Percentiles rank a stretch among this genome's conserved stretches.
phyloP scores from a whole-genome alignment of 1,284 basidiomycete species.

The Meira nashicola region DNA sequence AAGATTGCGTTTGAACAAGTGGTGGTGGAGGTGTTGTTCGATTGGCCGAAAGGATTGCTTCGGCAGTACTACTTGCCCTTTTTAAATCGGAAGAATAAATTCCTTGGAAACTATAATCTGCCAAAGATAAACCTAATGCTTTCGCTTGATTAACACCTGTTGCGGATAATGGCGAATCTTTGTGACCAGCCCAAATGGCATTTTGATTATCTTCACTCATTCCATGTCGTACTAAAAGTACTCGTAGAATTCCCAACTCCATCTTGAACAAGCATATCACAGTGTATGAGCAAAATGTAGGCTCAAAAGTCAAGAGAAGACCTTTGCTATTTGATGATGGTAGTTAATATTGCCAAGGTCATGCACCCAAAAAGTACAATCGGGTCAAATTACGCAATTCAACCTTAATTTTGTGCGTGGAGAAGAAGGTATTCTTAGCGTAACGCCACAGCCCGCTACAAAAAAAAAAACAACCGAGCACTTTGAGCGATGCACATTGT shows the following conservation, averaged over 20 bases:
- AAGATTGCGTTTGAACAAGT: slow-evolving; percentile 56
- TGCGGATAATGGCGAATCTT: slow-evolving; percentile 73
- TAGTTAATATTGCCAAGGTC: too few species aligned
- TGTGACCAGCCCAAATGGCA: slow-evolving; percentile 72
- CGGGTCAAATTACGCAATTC: background rate
- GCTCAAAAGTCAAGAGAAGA: too few species aligned
- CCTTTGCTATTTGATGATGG: too few species aligned
- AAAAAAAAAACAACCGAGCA: background rate
- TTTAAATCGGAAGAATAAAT: slow-evolving; percentile 76
- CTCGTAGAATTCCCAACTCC: slow-evolving; percentile 25
- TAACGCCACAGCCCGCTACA: background rate
- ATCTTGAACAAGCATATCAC: slow-evolving; percentile 11
- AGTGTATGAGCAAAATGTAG: too few species aligned
- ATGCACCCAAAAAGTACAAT: too few species aligned
- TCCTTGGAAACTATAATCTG: slow-evolving; percentile 61
- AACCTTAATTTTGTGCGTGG: background rate
- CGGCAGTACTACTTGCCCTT: slow-evolving; percentile 69
- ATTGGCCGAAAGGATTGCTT: slow-evolving; percentile 58
- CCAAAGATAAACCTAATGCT: slow-evolving; percentile 66
- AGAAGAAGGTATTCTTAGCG: background rate
- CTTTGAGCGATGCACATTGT: background rate
- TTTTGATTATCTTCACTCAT: slow-evolving; percentile 54
- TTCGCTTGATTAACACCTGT: slow-evolving; percentile 83
- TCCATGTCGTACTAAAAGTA: slow-evolving; percentile 39
- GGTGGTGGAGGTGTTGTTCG: slow-evolving; percentile 59